A percentile compares a stretch with the other conserved stretches of the same genome.
phyloP scores from a whole-genome alignment of 129 eudicot genomes.

The Artemisia argyi region DNA sequence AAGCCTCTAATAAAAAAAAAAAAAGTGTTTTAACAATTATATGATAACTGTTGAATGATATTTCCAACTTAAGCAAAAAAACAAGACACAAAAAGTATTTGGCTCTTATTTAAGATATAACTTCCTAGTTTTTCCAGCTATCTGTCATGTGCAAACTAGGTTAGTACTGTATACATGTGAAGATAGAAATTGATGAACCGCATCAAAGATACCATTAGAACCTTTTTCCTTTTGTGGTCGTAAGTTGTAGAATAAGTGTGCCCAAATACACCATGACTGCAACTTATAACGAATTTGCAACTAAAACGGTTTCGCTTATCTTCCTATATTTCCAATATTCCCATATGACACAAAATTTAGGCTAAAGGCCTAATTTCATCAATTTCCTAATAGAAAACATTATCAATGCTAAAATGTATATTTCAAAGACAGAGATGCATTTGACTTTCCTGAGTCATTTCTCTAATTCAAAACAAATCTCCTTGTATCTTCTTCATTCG shows the following conservation, averaged over 20 bases:
- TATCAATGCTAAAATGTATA: not conserved
- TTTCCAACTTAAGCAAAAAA: too few relatives aligned
- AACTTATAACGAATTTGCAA: not conserved
- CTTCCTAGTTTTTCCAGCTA: not conserved
- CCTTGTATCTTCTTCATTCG: too few relatives aligned
- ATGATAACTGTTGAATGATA: too few relatives aligned
- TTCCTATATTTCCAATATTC: not conserved
- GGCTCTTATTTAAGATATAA: too few relatives aligned
- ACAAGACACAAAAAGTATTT: too few relatives aligned
- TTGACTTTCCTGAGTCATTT: not conserved
- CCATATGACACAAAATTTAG: not conserved
- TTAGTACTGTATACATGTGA: not conserved
- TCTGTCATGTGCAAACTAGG: not conserved
- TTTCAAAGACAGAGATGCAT: not conserved
- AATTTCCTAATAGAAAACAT: not conserved
- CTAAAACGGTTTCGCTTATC: conserved; percentile 2
- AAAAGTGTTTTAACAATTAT: too few relatives aligned
- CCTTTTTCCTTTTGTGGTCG: not conserved
- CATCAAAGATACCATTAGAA: not conserved
- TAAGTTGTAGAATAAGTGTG: not conserved
- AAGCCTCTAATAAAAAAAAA: too few relatives aligned
- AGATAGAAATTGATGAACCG: not conserved
- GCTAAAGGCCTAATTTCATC: not conserved
- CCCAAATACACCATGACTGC: not conserved
- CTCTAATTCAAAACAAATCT: not conserved